These are phyloP conservation scores for Zygotorulaspora danielsina DNA, from an alignment of 805 yeast species.

Conservation along the genomic window DNA sequence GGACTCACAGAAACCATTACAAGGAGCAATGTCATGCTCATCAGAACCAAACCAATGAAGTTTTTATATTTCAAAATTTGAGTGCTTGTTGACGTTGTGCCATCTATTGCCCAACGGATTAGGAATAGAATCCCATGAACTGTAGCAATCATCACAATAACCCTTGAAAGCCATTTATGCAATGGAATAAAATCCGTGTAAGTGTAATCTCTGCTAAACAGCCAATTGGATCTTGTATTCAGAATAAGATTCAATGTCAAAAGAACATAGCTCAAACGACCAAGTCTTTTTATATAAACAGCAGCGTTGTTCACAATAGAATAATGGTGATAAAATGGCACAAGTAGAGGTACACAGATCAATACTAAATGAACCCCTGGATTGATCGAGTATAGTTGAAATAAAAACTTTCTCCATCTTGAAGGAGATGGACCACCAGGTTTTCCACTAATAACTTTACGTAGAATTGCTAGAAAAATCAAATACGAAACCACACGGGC, in stretches of 20 bases:
- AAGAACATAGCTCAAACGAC: conserved; percentile 56
- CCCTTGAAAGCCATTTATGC: conserved; percentile 70
- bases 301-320: conserved; percentile 27
- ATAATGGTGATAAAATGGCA: conserved; percentile 35
- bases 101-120: conserved; percentile 44
- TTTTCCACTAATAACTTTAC: conserved; percentile 39
- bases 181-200: conserved; percentile 53
- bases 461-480: conserved; percentile 33
- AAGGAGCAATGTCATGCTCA: conserved; percentile 37
- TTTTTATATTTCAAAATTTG: conserved; percentile 36
- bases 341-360: conserved; percentile 31
- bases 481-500: conserved; percentile 42
- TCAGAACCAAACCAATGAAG: conserved; percentile 49
- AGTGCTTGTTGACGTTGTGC: conserved; percentile 37
- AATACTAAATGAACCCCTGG: conserved; percentile 37
- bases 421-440: conserved; percentile 39
- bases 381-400: conserved; percentile 36
- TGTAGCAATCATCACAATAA: conserved; percentile 43
- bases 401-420: conserved; percentile 31
- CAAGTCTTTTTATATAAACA: conserved; percentile 49
- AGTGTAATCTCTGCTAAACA: conserved; percentile 39
- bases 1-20: conserved; percentile 45
- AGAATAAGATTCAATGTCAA: conserved; percentile 55
- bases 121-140: conserved; percentile 53
- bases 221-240: conserved; percentile 52